Percentiles rank a stretch among this genome's conserved stretches.
Evolutionary conservation across 176 grass and related monocot species (phyloP).

Genomic region (Ensete glaucum): DNA sequence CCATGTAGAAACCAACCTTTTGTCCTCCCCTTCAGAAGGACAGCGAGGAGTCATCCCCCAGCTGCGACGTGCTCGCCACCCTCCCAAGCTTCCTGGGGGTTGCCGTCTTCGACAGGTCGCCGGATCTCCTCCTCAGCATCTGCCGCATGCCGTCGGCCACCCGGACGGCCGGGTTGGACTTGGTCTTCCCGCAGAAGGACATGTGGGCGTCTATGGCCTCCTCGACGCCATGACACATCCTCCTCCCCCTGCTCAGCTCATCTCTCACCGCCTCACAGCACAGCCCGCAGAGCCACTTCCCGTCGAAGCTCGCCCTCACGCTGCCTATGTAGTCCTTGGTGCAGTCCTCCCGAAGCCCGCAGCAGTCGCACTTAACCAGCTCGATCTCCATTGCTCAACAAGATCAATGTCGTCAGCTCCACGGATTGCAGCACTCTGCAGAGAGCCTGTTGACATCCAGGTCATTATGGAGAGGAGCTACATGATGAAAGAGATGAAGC

Average conservation of each 20-base stretch:
- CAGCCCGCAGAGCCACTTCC: constrained; percentile 74
- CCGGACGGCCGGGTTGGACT: constrained; percentile 38
- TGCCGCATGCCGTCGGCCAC: constrained; percentile 82
- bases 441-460: background rate
- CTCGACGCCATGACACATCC: constrained; percentile 15
- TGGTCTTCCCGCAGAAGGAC: constrained; percentile 53
- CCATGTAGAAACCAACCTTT: background rate
- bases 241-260: constrained; percentile 32
- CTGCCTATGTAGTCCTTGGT: constrained; percentile 50
- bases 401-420: background rate
- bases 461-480: background rate
- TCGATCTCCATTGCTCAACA: constrained; percentile 22
- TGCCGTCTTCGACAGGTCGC: constrained; percentile 19
- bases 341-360: constrained; percentile 77
- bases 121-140: constrained; percentile 48
- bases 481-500: background rate
- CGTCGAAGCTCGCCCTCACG: constrained; percentile 42
- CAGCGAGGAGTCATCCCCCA: background rate
- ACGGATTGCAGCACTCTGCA: background rate
- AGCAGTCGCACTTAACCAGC: constrained; percentile 63
- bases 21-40: background rate
- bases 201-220: constrained; percentile 61
- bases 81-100: background rate
- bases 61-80: background rate
- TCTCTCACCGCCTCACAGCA: constrained; percentile 73